These are phyloP conservation scores for Phytophthora foliorum DNA, from an alignment of 352 stramenopile species.

Conservation along the genomic window DNA sequence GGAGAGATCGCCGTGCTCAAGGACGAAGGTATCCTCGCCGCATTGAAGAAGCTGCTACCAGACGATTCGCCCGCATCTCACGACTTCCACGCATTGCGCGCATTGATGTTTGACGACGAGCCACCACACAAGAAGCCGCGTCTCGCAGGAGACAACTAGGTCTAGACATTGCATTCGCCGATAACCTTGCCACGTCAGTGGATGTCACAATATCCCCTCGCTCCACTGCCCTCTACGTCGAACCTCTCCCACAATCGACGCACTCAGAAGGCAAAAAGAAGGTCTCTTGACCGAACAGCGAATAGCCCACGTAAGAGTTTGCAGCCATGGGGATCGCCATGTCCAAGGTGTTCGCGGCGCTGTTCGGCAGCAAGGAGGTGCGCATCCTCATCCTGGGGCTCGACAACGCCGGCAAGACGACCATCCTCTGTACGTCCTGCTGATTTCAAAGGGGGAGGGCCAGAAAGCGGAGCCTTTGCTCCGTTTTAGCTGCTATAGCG, in stretches of 20 bases:
- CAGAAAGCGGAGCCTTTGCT: neutral
- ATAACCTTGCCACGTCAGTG: constrained; percentile 15
- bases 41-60: constrained; percentile 53
- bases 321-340: constrained; percentile 97
- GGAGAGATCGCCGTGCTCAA: constrained; percentile 48
- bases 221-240: constrained; percentile 3
- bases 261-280: constrained; percentile 20
- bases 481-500: neutral
- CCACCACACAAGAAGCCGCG: constrained; percentile 70
- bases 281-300: constrained; percentile 18
- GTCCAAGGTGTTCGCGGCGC: constrained; percentile 96
- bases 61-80: constrained; percentile 14
- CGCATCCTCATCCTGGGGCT: constrained; percentile 99
- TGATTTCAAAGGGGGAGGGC: neutral
- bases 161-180: constrained; percentile 1
- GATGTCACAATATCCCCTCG: constrained; percentile 21
- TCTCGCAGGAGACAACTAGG: constrained; percentile 39
- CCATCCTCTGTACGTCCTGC: constrained; percentile 96
- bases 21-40: constrained; percentile 48
- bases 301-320: constrained; percentile 2
- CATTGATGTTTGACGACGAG: constrained; percentile 42
- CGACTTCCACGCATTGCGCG: constrained; percentile 41
- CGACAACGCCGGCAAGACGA: constrained; percentile 99
- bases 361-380: constrained; percentile 99
- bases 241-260: constrained; percentile 35